Evolutionary conservation across 2,329 filamentous ascomycete species (phyloP), one percentile per base, ranked within the genome.

Genomic region (Kalaharituber pfeilii): DNA sequence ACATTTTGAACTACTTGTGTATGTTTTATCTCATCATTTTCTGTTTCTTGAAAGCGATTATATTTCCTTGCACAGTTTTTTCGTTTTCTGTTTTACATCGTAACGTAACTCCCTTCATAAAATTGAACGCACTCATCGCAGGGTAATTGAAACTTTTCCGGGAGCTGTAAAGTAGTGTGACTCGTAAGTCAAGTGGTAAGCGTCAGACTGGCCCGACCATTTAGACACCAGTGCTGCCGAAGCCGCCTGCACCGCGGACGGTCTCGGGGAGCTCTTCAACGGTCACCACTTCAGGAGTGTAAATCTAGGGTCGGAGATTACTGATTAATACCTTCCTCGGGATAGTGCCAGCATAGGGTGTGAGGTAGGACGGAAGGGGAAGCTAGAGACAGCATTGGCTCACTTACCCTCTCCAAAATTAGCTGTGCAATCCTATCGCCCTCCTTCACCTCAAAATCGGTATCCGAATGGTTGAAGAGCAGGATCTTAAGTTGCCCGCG

Each of bases 401-500:
- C 24, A 66, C 70, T 62, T 63, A 79, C 75, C 68, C 86, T 80
- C 75, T 98, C 91, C 54, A 98, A 73, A 61, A 98, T 80, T 62
- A 98, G 76, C 75, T 98, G 91, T 42, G 91, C 93, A 65, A 98
- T 74, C 52, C 91, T 82, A 69, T 98, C 91, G 50, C 89, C 89
- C 66, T 83, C 80, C 65, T 82, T 82, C 61, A 98, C 74, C 60
- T 71, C 74, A 66, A 93, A 96, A 67, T 94, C 87, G 39, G 71
- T 70, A 51, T 94, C 87, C 51, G 76, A 77, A 69, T 94, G 82
- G 72, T 98, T 98, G 70, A 96, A 96, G 52, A 98, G 78, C 62
- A 98, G 75, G 25, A 98, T 84, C 74, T 93, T 94, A 65, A 98
- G 82, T 62, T 84, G 84, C 20, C 91, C 91, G 30, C 91, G 79